Conservation (phyloP, 805 yeast genomes). For the Pichia scutulata region DNA sequence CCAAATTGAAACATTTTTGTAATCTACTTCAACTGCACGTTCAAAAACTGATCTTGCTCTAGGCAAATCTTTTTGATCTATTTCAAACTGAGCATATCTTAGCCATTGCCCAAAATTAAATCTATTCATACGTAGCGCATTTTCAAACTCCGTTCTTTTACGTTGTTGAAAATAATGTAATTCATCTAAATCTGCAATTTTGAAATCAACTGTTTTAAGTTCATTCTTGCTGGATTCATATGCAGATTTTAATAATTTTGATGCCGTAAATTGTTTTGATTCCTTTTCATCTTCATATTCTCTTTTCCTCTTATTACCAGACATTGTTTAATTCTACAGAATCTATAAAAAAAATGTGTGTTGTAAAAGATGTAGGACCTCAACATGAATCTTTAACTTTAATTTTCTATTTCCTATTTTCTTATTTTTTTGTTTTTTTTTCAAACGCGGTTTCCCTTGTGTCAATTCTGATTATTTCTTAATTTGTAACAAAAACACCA, state of each 20-base stretch:
- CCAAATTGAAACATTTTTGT: slow-evolving; percentile 74
- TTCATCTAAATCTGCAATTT: slow-evolving; percentile 72
- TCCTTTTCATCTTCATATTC: slow-evolving; percentile 32
- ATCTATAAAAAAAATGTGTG: too few species aligned
- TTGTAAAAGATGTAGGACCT: too few species aligned
- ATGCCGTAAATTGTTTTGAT: slow-evolving; percentile 49
- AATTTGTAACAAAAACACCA: too few species aligned
- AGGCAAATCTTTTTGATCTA: slow-evolving; percentile 66
- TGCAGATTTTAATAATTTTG: slow-evolving; percentile 56
- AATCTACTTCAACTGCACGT: slow-evolving; percentile 72
- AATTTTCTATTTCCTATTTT: too few species aligned
- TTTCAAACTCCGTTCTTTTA: slow-evolving; percentile 76
- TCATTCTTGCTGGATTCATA: slow-evolving; percentile 40
- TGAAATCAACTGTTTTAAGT: slow-evolving; percentile 35
- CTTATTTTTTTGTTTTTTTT: too few species aligned
- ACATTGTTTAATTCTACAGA: background rate
- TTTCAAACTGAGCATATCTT: slow-evolving; percentile 83
- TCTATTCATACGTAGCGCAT: slow-evolving; percentile 78
- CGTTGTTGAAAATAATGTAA: slow-evolving; percentile 65
- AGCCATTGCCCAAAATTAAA: slow-evolving; percentile 84
- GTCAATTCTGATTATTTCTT: too few species aligned
- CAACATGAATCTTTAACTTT: too few species aligned
- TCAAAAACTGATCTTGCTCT: slow-evolving; percentile 86
- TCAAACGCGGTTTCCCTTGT: background rate
- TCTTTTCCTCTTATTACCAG: slow-evolving; percentile 21